A percentile compares a stretch with the other conserved stretches of the same genome.
Evolutionary conservation across 2,329 filamentous ascomycete species (phyloP).

Genomic region (Penicillium corylophilum): DNA sequence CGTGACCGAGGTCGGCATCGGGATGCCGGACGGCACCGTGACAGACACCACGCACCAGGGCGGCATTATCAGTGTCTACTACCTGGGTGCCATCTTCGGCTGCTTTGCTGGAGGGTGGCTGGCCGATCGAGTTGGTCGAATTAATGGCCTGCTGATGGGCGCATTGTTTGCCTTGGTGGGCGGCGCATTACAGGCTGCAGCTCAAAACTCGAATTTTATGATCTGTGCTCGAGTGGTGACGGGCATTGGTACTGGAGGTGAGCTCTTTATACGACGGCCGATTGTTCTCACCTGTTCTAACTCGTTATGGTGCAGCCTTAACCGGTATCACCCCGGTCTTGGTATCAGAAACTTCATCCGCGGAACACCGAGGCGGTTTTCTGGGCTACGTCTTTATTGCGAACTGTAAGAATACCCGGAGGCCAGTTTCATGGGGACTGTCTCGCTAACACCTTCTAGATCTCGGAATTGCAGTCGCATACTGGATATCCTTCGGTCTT

Average conservation of each 20-base stretch:
- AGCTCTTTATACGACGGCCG: slow-evolving; percentile 5
- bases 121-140: slow-evolving; percentile 56
- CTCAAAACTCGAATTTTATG: slow-evolving; percentile 50
- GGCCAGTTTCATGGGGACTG: neutral
- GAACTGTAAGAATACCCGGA: slow-evolving; percentile 38
- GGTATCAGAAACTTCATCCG: slow-evolving; percentile 50
- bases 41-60: slow-evolving; percentile 53
- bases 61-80: slow-evolving; percentile 55
- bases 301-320: slow-evolving; percentile 31
- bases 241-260: slow-evolving; percentile 53
- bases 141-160: slow-evolving; percentile 51
- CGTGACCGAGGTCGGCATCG: slow-evolving; percentile 45
- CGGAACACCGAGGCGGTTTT: slow-evolving; percentile 48
- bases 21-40: slow-evolving; percentile 45
- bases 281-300: slow-evolving; percentile 4
- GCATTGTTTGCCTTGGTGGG: slow-evolving; percentile 51
- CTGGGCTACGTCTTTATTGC: slow-evolving; percentile 54
- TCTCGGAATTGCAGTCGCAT: slow-evolving; percentile 47
- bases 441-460: slow-evolving; percentile 25
- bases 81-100: slow-evolving; percentile 52
- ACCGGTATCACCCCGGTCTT: slow-evolving; percentile 53
- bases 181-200: slow-evolving; percentile 49
- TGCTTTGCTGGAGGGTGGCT: slow-evolving; percentile 52
- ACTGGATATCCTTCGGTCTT: slow-evolving; percentile 40
- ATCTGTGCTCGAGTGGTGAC: slow-evolving; percentile 52